phyloP scores from a whole-genome alignment of 768 basidiomycete species.

The Lepiota subincarnata region DNA sequence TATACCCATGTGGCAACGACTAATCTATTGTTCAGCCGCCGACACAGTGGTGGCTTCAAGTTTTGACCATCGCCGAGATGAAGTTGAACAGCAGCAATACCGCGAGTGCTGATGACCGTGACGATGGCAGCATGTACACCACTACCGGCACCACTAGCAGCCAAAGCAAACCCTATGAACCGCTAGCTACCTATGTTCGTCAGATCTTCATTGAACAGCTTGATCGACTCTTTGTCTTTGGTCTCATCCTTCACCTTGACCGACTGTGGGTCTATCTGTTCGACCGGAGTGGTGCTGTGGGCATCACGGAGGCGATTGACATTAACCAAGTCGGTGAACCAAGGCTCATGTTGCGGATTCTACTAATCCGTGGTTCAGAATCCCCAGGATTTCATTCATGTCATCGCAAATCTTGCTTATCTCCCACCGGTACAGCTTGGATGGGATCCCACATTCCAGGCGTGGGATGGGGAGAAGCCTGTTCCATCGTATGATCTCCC shows the following conservation, averaged over 20 bases:
- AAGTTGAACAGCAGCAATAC: conserved; percentile 69
- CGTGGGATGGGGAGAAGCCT: background rate
- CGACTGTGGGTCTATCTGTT: background rate
- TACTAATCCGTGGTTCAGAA: background rate
- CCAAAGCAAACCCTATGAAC: conserved; percentile 20
- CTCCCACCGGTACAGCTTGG: background rate
- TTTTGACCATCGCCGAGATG: conserved; percentile 54
- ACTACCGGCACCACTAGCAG: conserved; percentile 19
- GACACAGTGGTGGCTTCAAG: background rate
- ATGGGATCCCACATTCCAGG: background rate
- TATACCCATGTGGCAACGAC: too few species aligned
- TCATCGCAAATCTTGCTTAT: background rate
- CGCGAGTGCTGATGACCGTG: conserved; percentile 23
- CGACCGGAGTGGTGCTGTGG: too few species aligned
- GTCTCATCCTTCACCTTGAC: background rate
- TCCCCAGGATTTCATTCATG: background rate
- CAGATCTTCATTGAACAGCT: conserved; percentile 4
- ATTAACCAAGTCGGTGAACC: background rate
- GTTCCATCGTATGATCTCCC: background rate
- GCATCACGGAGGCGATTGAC: too few species aligned
- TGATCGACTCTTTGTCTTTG: background rate
- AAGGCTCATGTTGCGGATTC: background rate
- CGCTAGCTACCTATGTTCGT: conserved; percentile 7
- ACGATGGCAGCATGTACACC: conserved; percentile 20
- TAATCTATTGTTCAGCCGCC: conserved; percentile 19